A percentile compares a stretch with the other conserved stretches of the same genome.
These are phyloP conservation scores for Spergularia azorica DNA, from an alignment of 179 eudicot genomes.

Conservation along the genomic window DNA sequence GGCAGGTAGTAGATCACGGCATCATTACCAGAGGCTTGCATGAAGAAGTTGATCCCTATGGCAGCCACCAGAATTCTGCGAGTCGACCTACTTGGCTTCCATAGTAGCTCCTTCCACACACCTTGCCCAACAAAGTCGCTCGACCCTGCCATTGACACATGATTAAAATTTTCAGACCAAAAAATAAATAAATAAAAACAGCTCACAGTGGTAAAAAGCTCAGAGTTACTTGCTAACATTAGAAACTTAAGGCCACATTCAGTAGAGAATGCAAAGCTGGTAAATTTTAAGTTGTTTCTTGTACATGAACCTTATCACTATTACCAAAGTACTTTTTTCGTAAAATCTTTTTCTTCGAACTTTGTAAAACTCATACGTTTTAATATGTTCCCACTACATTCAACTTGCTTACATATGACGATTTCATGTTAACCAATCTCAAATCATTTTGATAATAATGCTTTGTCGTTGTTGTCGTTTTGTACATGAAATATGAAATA, in stretches of 20 bases:
- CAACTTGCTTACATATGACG: no score
- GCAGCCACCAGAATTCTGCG: conserved; percentile 68
- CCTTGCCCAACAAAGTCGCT: conserved; percentile 52
- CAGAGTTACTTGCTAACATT: no score
- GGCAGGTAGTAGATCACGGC: conserved; percentile 95
- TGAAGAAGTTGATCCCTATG: conserved; percentile 88
- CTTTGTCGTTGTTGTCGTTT: no score
- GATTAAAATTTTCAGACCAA: not conserved
- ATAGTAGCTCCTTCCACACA: conserved; percentile 77
- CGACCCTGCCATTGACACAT: conserved; percentile 27
- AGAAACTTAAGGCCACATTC: not conserved
- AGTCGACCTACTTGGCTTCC: conserved; percentile 49
- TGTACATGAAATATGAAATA: no score
- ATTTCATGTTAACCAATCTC: no score
- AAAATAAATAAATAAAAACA: not conserved
- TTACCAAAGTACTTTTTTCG: no score
- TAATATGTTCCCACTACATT: no score
- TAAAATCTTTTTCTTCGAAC: no score
- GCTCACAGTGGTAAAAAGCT: not conserved
- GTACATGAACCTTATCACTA: no score
- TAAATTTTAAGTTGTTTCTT: no score
- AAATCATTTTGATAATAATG: no score
- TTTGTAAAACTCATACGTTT: no score
- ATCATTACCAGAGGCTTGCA: conserved; percentile 97
- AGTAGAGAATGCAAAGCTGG: not conserved